Base-by-base conservation (phyloP, 2,329 filamentous ascomycete genomes). In the Leptographium flavum region DNA sequence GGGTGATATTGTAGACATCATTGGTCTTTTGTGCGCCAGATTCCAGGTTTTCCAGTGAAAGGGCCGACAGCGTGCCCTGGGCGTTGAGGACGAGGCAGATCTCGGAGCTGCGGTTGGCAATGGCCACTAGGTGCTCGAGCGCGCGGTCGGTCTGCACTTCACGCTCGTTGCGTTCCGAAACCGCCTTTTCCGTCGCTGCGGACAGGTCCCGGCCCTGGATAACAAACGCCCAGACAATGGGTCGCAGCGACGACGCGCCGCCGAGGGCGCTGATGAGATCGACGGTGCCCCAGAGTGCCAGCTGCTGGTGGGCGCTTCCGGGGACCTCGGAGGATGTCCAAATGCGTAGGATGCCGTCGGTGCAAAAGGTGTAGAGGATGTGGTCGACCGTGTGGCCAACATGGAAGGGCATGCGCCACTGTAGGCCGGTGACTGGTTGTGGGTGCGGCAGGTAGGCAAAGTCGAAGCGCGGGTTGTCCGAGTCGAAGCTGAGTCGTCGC, bases 371-470 rank as follows among this genome's bases (percentile, higher is more conserved):
- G 58, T 94, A 96, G 1, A 98, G 71, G 1, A 94, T 81, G 60
- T 94, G 92, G 33, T 92, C 83, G 45, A 82, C 74, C 6, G 77
- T 79, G 57, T 94, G 84, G 31, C 90, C 85, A 14, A 77, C 65
- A 56, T 92, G 78, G 50, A 77, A 76, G 6, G 86, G 85, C 50
- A 77, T 76, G 39, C 86, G 80, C 93, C 93, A 98, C 58, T 90
- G 81, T 48, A 94, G 65, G 48, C 76, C 79, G 3, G 85, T 90
- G n/a, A 98, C 79, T 1, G 81, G 65, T 23, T 75, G 71, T 1
- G 87, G 85, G 59, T 98, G 92, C n/a, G 79, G 71, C 2, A 98
- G 76, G 61, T 96, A 96, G 25, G 81, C 80, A 55, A 94, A 81
- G 55, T 96, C 90, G 62, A 96, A 96, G 46, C 83, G 74, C 33